Conservation (phyloP, 179 eudicot species). For the Spergularia azorica region DNA sequence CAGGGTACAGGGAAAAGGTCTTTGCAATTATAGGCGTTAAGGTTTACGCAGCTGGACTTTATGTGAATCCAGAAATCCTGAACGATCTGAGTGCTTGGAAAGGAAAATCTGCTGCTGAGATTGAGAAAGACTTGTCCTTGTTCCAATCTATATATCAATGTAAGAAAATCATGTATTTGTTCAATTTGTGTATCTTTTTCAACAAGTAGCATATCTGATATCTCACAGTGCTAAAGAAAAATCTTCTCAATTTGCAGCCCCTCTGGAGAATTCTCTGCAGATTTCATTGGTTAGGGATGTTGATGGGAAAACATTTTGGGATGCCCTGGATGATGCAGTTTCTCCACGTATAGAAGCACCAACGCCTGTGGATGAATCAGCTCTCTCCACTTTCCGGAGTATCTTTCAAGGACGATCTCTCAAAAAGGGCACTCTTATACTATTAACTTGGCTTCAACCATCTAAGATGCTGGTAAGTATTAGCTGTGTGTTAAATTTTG, state of each 20-base stretch:
- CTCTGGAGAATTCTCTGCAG: conserved; percentile 78
- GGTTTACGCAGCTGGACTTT: conserved; percentile 95
- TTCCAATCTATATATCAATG: conserved; percentile 68
- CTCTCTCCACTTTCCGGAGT: conserved; percentile 68
- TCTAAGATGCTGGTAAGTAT: conserved; percentile 74
- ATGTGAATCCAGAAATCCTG: conserved; percentile 50
- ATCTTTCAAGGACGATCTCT: conserved; percentile 71
- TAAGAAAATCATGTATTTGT: conserved; percentile 28
- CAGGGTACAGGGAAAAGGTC: conserved; percentile 93
- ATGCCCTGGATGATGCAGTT: conserved; percentile 86
- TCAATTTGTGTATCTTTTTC: neutral
- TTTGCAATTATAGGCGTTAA: conserved; percentile 92
- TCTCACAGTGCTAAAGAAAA: conserved; percentile 17
- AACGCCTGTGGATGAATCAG: conserved; percentile 58
- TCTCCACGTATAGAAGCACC: conserved; percentile 69
- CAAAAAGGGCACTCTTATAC: conserved; percentile 75
- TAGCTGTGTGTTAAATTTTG: neutral
- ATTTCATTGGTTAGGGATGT: conserved; percentile 88
- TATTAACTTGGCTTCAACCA: conserved; percentile 83
- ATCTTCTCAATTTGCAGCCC: conserved; percentile 50
- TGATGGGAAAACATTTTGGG: conserved; percentile 97
- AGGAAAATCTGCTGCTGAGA: conserved; percentile 53
- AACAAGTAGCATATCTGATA: neutral
- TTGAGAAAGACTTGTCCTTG: conserved; percentile 50
- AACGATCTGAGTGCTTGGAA: conserved; percentile 55